These are phyloP conservation scores for Nematocida homosporus DNA, from an alignment of 371 early-diverging fungal species.

Conservation along the genomic window DNA sequence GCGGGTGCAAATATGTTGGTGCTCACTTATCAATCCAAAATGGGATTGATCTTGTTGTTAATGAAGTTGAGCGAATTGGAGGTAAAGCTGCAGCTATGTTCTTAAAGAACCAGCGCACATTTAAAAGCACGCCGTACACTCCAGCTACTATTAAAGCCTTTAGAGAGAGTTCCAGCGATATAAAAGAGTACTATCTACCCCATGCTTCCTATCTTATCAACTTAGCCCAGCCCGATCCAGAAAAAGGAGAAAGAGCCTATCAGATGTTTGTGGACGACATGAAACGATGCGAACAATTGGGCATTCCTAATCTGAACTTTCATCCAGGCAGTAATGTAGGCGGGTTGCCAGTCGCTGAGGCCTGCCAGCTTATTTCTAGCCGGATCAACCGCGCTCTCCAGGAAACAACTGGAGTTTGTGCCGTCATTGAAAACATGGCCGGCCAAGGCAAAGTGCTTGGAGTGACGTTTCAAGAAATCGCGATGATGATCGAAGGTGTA, in stretches of 20 bases:
- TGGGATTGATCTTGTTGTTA: slow-evolving; percentile 64
- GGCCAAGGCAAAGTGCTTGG: slow-evolving; percentile 71
- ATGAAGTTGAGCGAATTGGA: slow-evolving; percentile 59
- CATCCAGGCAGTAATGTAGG: slow-evolving; percentile 71
- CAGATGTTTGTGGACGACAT: slow-evolving; percentile 70
- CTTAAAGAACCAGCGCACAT: slow-evolving; percentile 66
- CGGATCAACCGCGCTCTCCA: slow-evolving; percentile 69
- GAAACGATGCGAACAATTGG: slow-evolving; percentile 69
- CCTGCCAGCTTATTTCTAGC: slow-evolving; percentile 68
- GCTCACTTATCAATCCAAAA: slow-evolving; percentile 67
- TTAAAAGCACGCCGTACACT: slow-evolving; percentile 31
- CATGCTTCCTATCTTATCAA: slow-evolving; percentile 73
- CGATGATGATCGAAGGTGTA: slow-evolving; percentile 69
- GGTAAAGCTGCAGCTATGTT: slow-evolving; percentile 65
- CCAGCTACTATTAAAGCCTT: slow-evolving; percentile 51
- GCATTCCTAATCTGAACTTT: slow-evolving; percentile 70
- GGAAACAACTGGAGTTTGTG: slow-evolving; percentile 66
- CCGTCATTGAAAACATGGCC: slow-evolving; percentile 73
- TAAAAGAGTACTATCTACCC: slow-evolving; percentile 68
- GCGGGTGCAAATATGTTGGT: slow-evolving; percentile 56
- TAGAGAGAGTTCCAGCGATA: slow-evolving; percentile 30
- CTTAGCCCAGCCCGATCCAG: slow-evolving; percentile 70
- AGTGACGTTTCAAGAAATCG: slow-evolving; percentile 70
- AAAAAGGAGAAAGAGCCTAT: slow-evolving; percentile 67
- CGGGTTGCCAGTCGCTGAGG: slow-evolving; percentile 64